phyloP scores from a whole-genome alignment of 768 basidiomycete species.

The Terana coerulea region DNA sequence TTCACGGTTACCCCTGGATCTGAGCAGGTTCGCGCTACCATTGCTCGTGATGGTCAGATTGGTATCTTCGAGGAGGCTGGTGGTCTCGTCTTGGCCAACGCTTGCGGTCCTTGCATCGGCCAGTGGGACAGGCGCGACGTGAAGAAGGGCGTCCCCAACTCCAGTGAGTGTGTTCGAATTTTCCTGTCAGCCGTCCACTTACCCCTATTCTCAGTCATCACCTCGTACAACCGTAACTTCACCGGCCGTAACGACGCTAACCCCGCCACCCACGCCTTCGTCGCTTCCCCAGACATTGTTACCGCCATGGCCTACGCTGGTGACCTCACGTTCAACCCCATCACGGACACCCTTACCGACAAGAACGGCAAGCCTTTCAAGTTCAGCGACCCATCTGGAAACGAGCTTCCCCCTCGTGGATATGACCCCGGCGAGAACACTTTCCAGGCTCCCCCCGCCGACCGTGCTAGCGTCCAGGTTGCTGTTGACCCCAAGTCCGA shows the following conservation, averaged over 20 bases:
- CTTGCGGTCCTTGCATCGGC: conserved; percentile 98
- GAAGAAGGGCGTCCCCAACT: conserved; percentile 95
- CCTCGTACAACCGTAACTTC: conserved; percentile 99
- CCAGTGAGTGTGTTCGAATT: conserved; percentile 54
- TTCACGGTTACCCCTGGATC: conserved; percentile 99
- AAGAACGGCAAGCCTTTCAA: conserved; percentile 95
- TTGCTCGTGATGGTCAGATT: conserved; percentile 93
- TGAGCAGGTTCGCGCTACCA: conserved; percentile 97
- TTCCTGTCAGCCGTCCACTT: not conserved
- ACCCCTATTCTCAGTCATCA: conserved; percentile 65
- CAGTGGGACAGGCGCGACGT: conserved; percentile 99
- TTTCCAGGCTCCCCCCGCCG: conserved; percentile 89
- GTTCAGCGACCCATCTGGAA: conserved; percentile 88
- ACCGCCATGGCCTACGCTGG: conserved; percentile 97
- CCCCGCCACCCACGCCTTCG: conserved; percentile 97
- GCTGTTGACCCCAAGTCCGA: conserved; percentile 83
- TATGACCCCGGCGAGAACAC: conserved; percentile 98
- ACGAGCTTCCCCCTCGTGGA: conserved; percentile 91
- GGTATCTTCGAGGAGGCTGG: conserved; percentile 83
- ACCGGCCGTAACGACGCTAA: conserved; percentile 99
- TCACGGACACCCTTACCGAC: conserved; percentile 85
- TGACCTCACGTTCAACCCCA: conserved; percentile 92
- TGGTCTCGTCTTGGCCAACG: conserved; percentile 94
- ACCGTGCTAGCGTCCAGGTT: conserved; percentile 81
- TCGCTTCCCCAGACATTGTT: conserved; percentile 91